A percentile compares a stretch with the other conserved stretches of the same genome.
These are phyloP conservation scores for Pharnaceum exiguum DNA, from an alignment of 148 eudicot genomes.

Conservation along the genomic window DNA sequence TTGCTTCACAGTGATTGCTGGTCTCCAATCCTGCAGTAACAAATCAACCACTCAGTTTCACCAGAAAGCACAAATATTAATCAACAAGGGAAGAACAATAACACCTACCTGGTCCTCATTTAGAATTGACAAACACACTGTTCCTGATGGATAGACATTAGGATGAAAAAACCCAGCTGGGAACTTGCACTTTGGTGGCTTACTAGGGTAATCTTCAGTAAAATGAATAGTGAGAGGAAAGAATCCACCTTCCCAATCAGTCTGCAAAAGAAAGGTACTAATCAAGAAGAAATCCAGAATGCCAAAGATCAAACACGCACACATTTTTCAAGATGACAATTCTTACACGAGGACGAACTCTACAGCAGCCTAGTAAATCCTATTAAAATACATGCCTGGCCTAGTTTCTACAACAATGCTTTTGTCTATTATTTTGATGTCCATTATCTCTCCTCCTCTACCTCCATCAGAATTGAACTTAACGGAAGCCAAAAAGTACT, in stretches of 20 bases:
- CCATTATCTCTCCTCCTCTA: no score
- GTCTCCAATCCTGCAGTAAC: conserved; percentile 47
- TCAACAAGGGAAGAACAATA: background rate
- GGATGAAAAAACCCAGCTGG: conserved; percentile 58
- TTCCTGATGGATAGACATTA: conserved; percentile 57
- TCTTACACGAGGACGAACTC: no score
- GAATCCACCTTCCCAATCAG: conserved; percentile 58
- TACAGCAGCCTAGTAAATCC: no score
- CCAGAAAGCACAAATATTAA: background rate
- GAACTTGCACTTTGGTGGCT: conserved; percentile 59
- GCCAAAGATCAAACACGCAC: no score
- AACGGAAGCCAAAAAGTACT: no score
- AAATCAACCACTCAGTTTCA: background rate
- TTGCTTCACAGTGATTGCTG: conserved; percentile 56
- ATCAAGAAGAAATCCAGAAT: background rate
- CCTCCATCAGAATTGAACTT: no score
- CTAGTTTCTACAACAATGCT: no score
- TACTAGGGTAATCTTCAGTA: conserved; percentile 59
- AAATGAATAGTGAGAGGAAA: conserved; percentile 42
- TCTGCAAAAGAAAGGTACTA: conserved; percentile 27
- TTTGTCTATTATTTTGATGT: no score
- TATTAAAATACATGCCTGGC: no score
- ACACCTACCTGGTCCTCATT: conserved; percentile 50
- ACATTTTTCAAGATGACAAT: no score
- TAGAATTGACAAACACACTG: conserved; percentile 50